Base-by-base conservation (phyloP, 257 asterid species). In the Voacanga thouarsii region DNA sequence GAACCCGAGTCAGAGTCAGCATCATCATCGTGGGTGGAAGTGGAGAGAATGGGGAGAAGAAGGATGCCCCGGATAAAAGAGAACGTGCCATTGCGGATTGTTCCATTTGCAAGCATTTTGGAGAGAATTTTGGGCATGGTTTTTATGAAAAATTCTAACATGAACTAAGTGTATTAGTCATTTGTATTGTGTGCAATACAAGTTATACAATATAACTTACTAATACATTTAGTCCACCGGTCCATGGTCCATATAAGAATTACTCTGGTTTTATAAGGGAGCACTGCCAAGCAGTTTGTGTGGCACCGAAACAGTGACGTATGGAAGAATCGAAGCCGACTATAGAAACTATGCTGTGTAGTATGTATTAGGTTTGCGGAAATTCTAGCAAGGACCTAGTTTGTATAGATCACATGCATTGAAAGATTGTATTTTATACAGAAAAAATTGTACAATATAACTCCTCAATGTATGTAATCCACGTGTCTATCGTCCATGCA, bases 61-160 rank as follows among this genome's bases (percentile, higher is more conserved):
- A 90, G 79, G 71, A 90, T 69, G 75, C 75, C 49, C 66, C 86
- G 78, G 72, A 82, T 1, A 89, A 82, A 65, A 81, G 89, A 74
- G 3, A 72, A 49, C 90, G 87, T 39, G 92, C 75, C 97, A 93
- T 90, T 84, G 70, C 23, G 3, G 63, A 43, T 75, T 71, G 23
- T 33, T 2, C 2, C 6, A 60, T 19, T 61, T 74, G 66, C 23
- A 28, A 77, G 12, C 69, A 84, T 23, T 61, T 7, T 45, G 3
- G 30, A 18, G 16, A 12, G 24, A 33, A 59, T n/a, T 59, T 10
- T 67, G 70, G 12, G 18, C 2, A 16, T 24, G 15, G 12, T 28
- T 49, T 70, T 76, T n/a, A n/a, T n/a, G n/a, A n/a, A n/a, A n/a
- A n/a, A n/a, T n/a, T n/a, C n/a, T n/a, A n/a, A n/a, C n/a, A n/a